These are phyloP conservation scores for Acrodontium crateriforme DNA, from an alignment of 2,329 filamentous ascomycete genomes.

Conservation along the genomic window DNA sequence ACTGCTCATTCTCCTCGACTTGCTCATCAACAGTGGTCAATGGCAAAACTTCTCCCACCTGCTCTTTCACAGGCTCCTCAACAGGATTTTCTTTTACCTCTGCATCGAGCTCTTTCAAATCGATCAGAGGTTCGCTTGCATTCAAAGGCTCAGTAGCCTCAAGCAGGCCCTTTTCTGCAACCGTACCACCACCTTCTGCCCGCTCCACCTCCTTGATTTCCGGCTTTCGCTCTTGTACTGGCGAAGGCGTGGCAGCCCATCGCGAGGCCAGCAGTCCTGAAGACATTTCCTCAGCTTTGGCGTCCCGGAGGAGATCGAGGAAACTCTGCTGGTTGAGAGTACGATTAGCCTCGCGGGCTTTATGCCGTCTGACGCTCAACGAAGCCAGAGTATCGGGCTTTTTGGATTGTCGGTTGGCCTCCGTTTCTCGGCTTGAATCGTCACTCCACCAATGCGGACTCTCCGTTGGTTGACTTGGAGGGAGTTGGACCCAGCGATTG, in stretches of 20 bases:
- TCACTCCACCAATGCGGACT: constrained; percentile 75
- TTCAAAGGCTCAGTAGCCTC: too few relatives aligned
- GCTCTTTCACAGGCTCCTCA: constrained; percentile 4
- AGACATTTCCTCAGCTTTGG: constrained; percentile 24
- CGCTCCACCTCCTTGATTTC: constrained; percentile 1
- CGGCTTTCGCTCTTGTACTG: constrained; percentile 4
- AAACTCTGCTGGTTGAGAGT: constrained; percentile 38
- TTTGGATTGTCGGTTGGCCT: constrained; percentile 12
- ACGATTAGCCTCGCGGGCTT: constrained; percentile 29
- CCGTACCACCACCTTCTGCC: constrained; percentile 1
- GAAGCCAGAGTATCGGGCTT: constrained; percentile 3
- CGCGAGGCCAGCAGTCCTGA: constrained; percentile 16
- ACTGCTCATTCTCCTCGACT: neutral
- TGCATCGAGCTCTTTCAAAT: too few relatives aligned
- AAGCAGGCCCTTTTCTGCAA: constrained; percentile 2
- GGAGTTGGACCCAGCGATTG: constrained; percentile 20
- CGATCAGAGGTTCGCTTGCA: too few relatives aligned
- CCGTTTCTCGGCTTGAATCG: constrained; percentile 48
- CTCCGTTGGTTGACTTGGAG: constrained; percentile 51
- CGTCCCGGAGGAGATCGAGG: constrained; percentile 29
- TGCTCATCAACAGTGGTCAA: neutral
- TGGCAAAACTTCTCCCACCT: constrained; percentile 4
- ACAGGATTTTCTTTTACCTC: constrained; percentile 1
- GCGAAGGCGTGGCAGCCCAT: constrained; percentile 17
- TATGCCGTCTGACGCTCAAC: constrained; percentile 21